Evolutionary conservation across 75 land plant species (phyloP).

Genomic region (Picea sitchensis): DNA sequence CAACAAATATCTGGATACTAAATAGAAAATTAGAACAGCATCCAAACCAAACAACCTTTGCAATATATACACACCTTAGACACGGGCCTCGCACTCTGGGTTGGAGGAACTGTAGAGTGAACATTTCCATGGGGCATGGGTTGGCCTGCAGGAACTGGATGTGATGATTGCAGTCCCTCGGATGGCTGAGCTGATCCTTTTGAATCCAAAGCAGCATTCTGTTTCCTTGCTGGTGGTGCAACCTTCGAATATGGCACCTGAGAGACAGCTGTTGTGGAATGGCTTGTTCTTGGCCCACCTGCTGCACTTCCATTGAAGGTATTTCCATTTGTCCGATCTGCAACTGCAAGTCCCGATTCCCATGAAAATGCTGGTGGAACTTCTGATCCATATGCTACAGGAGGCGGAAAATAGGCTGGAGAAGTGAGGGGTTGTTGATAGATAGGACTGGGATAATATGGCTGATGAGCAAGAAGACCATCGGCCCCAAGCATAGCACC

Average conservation of each 20-base stretch:
- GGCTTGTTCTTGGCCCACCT: constrained; percentile 8
- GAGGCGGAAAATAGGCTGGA: constrained; percentile 16
- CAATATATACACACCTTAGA: constrained; percentile 20
- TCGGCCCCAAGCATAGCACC: constrained; percentile 32
- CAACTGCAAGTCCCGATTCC: constrained; percentile 29
- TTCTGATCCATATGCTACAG: constrained; percentile 37
- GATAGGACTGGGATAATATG: constrained; percentile 22
- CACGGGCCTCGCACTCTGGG: constrained; percentile 7
- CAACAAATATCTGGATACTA: neutral
- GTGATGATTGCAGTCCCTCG: constrained; percentile 10
- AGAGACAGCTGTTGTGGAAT: constrained; percentile 5
- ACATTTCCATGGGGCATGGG: neutral
- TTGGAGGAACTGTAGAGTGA: neutral
- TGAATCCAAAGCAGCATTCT: neutral
- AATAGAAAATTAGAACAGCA: neutral
- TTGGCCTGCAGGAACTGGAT: constrained; percentile 1
- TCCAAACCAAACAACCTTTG: neutral
- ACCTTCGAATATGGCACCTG: constrained; percentile 14
- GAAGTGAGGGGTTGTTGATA: constrained; percentile 19
- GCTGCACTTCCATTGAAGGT: constrained; percentile 9
- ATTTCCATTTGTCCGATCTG: constrained; percentile 15
- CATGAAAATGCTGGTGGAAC: constrained; percentile 22
- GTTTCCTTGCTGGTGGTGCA: neutral
- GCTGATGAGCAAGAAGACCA: constrained; percentile 28
- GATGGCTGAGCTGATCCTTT: constrained; percentile 14